A percentile compares a stretch with the other conserved stretches of the same genome.
These are phyloP conservation scores for Colletotrichum lindemuthianum DNA, from an alignment of 2,329 filamentous ascomycete genomes.

Conservation along the genomic window DNA sequence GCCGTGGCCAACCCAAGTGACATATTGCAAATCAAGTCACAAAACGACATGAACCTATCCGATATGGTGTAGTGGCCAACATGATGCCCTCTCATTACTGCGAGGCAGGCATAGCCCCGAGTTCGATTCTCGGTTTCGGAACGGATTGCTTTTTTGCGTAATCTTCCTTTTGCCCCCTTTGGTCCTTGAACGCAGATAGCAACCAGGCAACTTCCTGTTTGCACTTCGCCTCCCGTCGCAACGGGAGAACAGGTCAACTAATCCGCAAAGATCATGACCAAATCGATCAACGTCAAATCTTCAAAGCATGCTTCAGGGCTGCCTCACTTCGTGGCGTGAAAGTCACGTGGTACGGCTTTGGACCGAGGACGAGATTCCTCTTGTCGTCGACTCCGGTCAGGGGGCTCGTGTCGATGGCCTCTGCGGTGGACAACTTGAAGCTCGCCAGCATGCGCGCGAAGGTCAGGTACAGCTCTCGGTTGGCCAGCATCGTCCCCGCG, in stretches of 20 bases:
- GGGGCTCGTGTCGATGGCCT: slow-evolving; percentile 24
- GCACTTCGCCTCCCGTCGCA: too few relatives aligned
- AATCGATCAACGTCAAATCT: not conserved
- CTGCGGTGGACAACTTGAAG: slow-evolving; percentile 54
- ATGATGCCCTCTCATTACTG: slow-evolving; percentile 27
- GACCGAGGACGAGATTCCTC: slow-evolving; percentile 28
- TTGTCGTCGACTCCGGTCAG: slow-evolving; percentile 25
- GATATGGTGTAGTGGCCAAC: slow-evolving; percentile 29
- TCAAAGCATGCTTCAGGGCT: slow-evolving; percentile 12
- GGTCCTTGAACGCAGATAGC: too few relatives aligned
- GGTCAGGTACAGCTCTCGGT: slow-evolving; percentile 62
- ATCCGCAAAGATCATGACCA: not conserved
- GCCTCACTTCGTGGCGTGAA: slow-evolving; percentile 24
- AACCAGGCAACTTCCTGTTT: too few relatives aligned
- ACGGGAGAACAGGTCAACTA: too few relatives aligned
- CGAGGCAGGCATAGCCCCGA: slow-evolving; percentile 25
- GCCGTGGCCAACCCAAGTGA: not conserved
- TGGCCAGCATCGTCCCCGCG: slow-evolving; percentile 62
- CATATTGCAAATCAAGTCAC: not conserved
- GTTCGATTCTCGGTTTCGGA: slow-evolving; percentile 26
- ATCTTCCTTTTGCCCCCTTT: not conserved
- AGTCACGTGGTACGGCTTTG: slow-evolving; percentile 2
- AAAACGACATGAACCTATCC: not conserved
- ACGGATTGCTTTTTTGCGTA: not conserved
- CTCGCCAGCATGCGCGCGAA: slow-evolving; percentile 61